These are phyloP conservation scores for Mycena olivaceomarginata DNA, from an alignment of 768 basidiomycete genomes.

Conservation along the genomic window DNA sequence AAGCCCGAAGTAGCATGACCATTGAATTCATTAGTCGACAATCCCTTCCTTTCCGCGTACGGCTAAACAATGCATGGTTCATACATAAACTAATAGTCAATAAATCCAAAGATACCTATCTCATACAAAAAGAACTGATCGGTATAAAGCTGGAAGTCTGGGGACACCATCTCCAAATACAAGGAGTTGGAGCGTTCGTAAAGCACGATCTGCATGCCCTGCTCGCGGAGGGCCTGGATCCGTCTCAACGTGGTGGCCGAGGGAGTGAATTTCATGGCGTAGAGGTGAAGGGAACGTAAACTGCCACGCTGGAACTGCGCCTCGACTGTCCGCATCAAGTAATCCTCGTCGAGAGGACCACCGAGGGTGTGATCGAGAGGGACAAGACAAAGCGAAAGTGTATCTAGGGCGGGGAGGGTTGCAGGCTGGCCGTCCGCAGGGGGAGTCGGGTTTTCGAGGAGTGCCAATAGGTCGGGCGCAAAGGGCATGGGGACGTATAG, in stretches of 20 bases:
- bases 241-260: slow-evolving; percentile 10
- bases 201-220: slow-evolving; percentile 18
- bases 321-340: slow-evolving; percentile 4
- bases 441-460: not conserved
- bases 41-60: too few species aligned
- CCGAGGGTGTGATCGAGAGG: not conserved
- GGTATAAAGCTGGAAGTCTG: not conserved
- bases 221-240: not conserved
- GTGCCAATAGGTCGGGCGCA: not conserved
- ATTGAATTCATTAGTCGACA: too few species aligned
- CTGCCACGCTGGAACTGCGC: slow-evolving; percentile 8
- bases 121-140: not conserved
- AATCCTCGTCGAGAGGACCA: slow-evolving; percentile 9
- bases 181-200: not conserved
- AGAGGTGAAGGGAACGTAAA: slow-evolving; percentile 14
- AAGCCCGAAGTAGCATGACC: too few species aligned
- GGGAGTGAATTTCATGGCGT: not conserved
- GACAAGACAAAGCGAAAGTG: not conserved
- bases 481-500: not conserved
- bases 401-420: not conserved
- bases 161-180: not conserved
- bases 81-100: too few species aligned
- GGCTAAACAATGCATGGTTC: too few species aligned
- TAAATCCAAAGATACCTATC: too few species aligned
- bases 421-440: not conserved